Base-by-base conservation (phyloP, 305 asterid genomes). In the Fraxinus latifolia region DNA sequence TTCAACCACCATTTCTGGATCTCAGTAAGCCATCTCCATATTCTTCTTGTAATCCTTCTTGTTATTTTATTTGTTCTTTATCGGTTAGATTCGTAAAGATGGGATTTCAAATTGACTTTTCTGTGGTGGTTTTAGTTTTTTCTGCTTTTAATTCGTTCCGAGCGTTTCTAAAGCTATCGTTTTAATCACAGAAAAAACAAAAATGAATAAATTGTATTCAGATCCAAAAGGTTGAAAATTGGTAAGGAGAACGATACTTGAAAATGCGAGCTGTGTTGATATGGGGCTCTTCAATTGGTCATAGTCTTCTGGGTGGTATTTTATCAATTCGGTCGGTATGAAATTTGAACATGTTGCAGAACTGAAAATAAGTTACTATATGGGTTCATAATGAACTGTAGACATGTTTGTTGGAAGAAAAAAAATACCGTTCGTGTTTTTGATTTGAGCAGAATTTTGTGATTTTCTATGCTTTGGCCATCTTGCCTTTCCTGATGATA, bases 1-100 rank as follows among this genome's bases (percentile, higher is more conserved):
- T 8, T 87, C 96, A 74, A 87, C 91, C 29, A 70, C 93, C 78
- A 85, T 91, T 72, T 81, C 90, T 83, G 92, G 93, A 79, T 78
- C 93, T 12, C 88, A 90, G 97, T 93, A 50, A 89, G 91, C 84
- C 75, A 31, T 70, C 25, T 84, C 12, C 32, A 23, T 58, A 8
- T 7, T 73, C 2, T 72, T 4, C 25, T 34, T 74, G 34, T 76
- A 1, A 25, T 60, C 55, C 70, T 4, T 71, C 33, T 31, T 50
- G 50, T 47, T 68, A 14, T 29, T 74, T 7, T 74, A 27, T 82
- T 39, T 44, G 50, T 50, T 12, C 15, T 80, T 65, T 14, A 32
- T 53, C 71, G 50, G 73, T 62, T 75, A 14, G 17, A 12, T 62
- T 7, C 21, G 0, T 50, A 77, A 42, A 80, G 78, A 15, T 72